Evolutionary conservation across 2,329 filamentous ascomycete genomes (phyloP).

Genomic region (Colletotrichum sojae): DNA sequence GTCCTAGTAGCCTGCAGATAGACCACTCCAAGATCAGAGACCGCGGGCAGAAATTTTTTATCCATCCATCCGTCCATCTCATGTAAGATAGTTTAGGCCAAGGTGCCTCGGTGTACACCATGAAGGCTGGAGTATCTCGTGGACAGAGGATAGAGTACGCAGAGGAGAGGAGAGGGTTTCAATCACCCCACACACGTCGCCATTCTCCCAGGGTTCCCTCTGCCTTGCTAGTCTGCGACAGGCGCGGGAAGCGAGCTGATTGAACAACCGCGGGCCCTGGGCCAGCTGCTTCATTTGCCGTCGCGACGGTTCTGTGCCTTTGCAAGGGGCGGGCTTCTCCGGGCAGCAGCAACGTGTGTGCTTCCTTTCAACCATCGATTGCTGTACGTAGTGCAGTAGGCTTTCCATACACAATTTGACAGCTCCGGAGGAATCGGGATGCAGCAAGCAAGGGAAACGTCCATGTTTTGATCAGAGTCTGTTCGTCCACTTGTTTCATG

Average conservation of each 20-base stretch:
- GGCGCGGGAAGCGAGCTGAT: slow-evolving; percentile 2
- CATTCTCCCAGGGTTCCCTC: slow-evolving; percentile 11
- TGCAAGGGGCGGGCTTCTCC: not conserved
- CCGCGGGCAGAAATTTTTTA: not conserved
- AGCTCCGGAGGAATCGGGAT: no score
- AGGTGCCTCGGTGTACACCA: no score
- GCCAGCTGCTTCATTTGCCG: slow-evolving; percentile 2
- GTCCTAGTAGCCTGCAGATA: not conserved
- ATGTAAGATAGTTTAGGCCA: no score
- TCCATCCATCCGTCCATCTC: no score
- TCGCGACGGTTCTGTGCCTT: not conserved
- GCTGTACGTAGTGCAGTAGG: no score
- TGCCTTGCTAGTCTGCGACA: not conserved
- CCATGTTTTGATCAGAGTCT: slow-evolving; percentile 3
- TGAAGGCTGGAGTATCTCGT: not conserved
- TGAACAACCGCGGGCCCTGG: not conserved
- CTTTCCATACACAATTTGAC: no score
- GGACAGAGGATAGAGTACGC: not conserved
- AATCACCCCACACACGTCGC: slow-evolving; percentile 18
- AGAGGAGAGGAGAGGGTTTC: slow-evolving; percentile 2
- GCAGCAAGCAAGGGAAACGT: not conserved
- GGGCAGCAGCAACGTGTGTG: no score
- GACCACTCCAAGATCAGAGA: no score
- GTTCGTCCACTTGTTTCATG: slow-evolving; percentile 10
- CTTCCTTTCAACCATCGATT: no score